Evolutionary conservation across 306 rosid species (phyloP).

Genomic region (Medicago lupulina): DNA sequence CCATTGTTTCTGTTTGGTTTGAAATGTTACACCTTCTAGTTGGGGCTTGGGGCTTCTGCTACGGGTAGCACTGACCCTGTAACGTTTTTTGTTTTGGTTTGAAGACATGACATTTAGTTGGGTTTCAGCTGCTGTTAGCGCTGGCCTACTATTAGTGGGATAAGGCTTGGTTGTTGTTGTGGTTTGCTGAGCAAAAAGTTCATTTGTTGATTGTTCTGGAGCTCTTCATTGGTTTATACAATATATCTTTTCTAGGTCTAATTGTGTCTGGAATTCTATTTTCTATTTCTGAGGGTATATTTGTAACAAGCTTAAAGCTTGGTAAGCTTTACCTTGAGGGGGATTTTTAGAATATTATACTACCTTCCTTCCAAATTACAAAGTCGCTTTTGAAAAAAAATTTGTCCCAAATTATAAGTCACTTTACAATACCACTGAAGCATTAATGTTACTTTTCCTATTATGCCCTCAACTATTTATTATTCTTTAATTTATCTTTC

Average conservation of each 20-base stretch:
- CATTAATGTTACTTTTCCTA: no score
- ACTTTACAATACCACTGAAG: no score
- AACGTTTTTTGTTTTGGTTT: constrained; percentile 6
- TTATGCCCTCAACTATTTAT: no score
- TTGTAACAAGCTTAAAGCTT: neutral
- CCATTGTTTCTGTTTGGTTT: neutral
- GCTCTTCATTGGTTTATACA: neutral
- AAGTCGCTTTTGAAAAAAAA: no score
- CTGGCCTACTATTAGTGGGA: neutral
- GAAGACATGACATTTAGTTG: neutral
- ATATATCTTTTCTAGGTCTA: neutral
- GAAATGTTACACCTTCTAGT: neutral
- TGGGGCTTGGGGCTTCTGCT: neutral
- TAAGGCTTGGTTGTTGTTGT: no score
- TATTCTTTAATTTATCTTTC: no score
- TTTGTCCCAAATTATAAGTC: no score
- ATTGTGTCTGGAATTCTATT: neutral
- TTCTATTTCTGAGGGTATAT: neutral
- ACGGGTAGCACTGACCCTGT: neutral
- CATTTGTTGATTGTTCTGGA: constrained; percentile 4
- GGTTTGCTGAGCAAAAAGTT: neutral
- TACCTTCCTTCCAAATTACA: no score
- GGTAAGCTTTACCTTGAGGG: neutral
- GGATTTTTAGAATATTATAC: neutral
- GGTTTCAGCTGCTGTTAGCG: neutral